Percentiles rank a stretch among this genome's conserved stretches.
Evolutionary conservation across 2,329 filamentous ascomycete genomes (phyloP).

Genomic region (Talaromyces islandicus): DNA sequence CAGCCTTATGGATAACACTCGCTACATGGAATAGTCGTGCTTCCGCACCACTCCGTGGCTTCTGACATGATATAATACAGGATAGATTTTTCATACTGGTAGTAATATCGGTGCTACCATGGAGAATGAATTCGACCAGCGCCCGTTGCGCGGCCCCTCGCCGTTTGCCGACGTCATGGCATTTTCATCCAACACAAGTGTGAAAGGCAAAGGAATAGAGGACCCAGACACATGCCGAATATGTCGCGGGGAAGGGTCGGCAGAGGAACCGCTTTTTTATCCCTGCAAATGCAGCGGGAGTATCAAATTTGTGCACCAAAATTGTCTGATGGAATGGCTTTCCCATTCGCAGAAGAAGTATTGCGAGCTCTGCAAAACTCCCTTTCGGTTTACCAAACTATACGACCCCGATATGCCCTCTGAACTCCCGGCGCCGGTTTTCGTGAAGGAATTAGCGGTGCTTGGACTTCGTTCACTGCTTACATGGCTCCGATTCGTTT

Average conservation of each 20-base stretch:
- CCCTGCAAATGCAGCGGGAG: conserved; percentile 98
- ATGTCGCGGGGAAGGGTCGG: conserved; percentile 80
- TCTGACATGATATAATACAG: neutral
- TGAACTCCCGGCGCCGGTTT: conserved; percentile 72
- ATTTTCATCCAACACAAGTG: conserved; percentile 38
- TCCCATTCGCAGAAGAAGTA: conserved; percentile 99
- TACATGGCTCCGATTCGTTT: conserved; percentile 68
- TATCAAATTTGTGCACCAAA: conserved; percentile 97
- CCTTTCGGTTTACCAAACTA: conserved; percentile 95
- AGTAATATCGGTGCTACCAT: conserved; percentile 14
- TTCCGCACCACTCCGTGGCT: conserved; percentile 5
- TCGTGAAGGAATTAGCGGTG: conserved; percentile 68
- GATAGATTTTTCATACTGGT: neutral
- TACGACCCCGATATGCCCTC: conserved; percentile 93
- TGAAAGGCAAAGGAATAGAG: conserved; percentile 33
- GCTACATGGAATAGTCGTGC: conserved; percentile 6
- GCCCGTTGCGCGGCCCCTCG: conserved; percentile 15
- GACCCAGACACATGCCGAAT: conserved; percentile 89
- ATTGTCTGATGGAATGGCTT: conserved; percentile 97
- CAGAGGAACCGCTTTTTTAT: conserved; percentile 84
- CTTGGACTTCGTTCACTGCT: conserved; percentile 67
- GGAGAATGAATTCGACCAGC: conserved; percentile 21
- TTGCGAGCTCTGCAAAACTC: conserved; percentile 98
- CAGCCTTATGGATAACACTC: neutral
- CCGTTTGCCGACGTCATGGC: conserved; percentile 48